A percentile compares a stretch with the other conserved stretches of the same genome.
Evolutionary conservation across 192 early-diverging fungal genomes (phyloP).

Genomic region (Gonapodya sp.): DNA sequence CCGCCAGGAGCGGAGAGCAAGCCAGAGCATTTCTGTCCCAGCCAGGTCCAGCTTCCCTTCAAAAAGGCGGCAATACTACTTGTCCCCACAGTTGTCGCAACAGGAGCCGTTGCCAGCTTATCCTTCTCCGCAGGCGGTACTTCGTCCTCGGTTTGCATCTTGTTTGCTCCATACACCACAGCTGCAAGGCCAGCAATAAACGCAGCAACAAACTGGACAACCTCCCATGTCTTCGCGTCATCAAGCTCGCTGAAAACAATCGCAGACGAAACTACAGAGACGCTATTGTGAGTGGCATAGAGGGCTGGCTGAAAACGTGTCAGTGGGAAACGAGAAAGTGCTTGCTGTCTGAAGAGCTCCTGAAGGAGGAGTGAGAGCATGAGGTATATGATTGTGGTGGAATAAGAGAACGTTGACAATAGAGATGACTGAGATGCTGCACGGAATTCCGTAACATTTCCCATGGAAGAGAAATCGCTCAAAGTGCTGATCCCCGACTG

Average conservation of each 20-base stretch:
- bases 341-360: slow-evolving; percentile 3
- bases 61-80: too few relatives aligned
- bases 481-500: not conserved
- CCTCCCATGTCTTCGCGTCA: not conserved
- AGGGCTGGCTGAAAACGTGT: not conserved
- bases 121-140: not conserved
- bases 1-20: too few relatives aligned
- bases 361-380: not conserved
- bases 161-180: not conserved
- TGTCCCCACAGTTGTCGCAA: too few relatives aligned
- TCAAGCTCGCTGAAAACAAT: not conserved
- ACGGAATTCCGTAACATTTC: not conserved
- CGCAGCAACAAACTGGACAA: not conserved
- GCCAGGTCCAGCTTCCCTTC: too few relatives aligned
- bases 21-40: too few relatives aligned
- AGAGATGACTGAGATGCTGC: not conserved
- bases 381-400: not conserved
- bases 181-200: not conserved
- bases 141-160: not conserved
- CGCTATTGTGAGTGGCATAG: not conserved
- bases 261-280: not conserved
- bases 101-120: not conserved
- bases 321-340: not conserved
- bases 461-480: not conserved
- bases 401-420: not conserved